Conservation (phyloP, 495 filamentous ascomycete genomes). For the Penicillium turbatum region DNA sequence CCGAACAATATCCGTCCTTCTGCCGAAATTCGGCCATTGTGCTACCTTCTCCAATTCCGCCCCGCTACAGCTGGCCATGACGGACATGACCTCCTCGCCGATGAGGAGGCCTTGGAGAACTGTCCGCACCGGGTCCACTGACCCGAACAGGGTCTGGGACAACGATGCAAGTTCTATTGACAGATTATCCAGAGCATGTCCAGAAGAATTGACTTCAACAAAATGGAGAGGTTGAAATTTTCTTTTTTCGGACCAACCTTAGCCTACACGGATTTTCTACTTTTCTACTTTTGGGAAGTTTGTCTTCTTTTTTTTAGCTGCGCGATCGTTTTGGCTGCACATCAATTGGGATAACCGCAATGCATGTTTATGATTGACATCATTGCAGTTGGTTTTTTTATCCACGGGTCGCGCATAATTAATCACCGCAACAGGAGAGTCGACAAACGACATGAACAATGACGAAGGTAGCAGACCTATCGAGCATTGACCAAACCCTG, state of each 20-base stretch:
- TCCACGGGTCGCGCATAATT: not conserved
- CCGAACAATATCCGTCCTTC: constrained; percentile 15
- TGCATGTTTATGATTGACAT: not conserved
- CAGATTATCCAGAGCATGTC: constrained; percentile 5
- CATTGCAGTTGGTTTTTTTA: too few species aligned
- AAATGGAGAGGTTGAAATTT: not conserved
- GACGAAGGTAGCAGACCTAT: not conserved
- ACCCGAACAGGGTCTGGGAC: not conserved
- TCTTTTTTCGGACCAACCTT: not conserved
- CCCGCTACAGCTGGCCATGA: constrained; percentile 10
- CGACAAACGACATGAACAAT: not conserved
- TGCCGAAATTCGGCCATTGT: constrained; percentile 20
- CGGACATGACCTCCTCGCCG: constrained; percentile 1
- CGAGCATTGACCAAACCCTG: not conserved
- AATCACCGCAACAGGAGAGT: not conserved
- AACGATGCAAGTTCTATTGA: not conserved
- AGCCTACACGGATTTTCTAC: not conserved
- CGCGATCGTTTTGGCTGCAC: not conserved
- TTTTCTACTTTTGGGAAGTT: too few species aligned
- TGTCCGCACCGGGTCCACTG: constrained; percentile 14
- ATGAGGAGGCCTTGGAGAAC: constrained; percentile 25
- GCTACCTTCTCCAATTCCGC: constrained; percentile 20
- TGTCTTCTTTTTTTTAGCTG: not conserved
- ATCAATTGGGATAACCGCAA: not conserved
- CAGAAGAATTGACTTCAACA: not conserved